Evolutionary conservation across 2,329 filamentous ascomycete species (phyloP), one percentile per base, ranked within the genome.

Genomic region (Pleoardoris graminearum): DNA sequence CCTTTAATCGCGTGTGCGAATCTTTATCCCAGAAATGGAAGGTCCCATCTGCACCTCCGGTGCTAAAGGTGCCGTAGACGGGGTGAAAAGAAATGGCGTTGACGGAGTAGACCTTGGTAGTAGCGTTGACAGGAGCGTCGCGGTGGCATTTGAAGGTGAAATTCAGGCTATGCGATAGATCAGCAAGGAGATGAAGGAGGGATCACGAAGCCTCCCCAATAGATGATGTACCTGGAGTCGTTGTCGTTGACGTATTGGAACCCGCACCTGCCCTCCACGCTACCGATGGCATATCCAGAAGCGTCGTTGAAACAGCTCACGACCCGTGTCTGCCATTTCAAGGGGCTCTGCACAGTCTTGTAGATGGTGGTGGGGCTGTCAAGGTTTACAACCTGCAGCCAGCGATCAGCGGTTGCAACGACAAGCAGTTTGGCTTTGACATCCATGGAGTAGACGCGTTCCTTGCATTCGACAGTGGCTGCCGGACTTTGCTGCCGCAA

Each of bases 141-240:
- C 46, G 46, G 35, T 39, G 46, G 36, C 46, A 48, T 41, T 48
- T 48, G 46, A 48, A 48, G 36, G 46, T 39, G 46, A 48, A 41
- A 48, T 48, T 48, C 35, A 48, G 46, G 46, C 46, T 48, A 48
- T 48, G 44, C 44, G 44, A 48, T 48, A 48, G 44, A 48, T 48
- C 44, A 48, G 44, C 44, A 48, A 48, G 44, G 44, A 48, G 44
- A 48, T 48, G 44, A 48, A 48, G 44, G 32, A 48, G 44, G 44
- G 44, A 48, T 37, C 39, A 43, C 39, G 23, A 43, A 43, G 39
- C 39, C 44, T 48, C 44, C 44, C 44, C 44, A 48, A 48, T 38
- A 48, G 44, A 48, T 48, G 44, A 48, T 48, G 46, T 48, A 48
- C 46, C 46, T 48, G 46, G 46, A 39, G 46, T 48, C 46, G 7